These are phyloP conservation scores for Monosporozyma servazzii DNA, from an alignment of 805 yeast genomes.

Conservation along the genomic window DNA sequence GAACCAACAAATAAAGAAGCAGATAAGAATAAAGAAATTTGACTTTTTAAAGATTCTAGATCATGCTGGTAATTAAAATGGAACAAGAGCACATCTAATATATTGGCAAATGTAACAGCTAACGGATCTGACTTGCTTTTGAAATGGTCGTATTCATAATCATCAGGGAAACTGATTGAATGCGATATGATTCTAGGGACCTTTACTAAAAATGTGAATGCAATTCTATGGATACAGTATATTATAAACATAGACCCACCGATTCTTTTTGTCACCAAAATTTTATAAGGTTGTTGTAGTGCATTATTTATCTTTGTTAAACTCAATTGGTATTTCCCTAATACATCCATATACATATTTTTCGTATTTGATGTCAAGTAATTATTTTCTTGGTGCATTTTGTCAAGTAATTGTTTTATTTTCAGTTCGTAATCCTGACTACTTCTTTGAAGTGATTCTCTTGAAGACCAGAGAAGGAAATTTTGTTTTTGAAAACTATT, in stretches of 20 bases:
- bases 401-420: constrained; percentile 14
- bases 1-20: constrained; percentile 53
- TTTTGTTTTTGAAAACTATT: constrained; percentile 10
- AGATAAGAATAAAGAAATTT: constrained; percentile 41
- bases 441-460: constrained; percentile 11
- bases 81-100: constrained; percentile 27
- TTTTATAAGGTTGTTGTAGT: constrained; percentile 10
- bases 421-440: constrained; percentile 14
- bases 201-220: constrained; percentile 24
- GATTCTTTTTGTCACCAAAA: constrained; percentile 11
- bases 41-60: constrained; percentile 31
- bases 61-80: constrained; percentile 29
- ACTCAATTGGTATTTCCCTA: constrained; percentile 23
- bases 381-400: constrained; percentile 11
- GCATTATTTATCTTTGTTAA: constrained; percentile 14
- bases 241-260: constrained; percentile 23
- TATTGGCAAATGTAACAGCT: constrained; percentile 31
- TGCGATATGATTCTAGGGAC: constrained; percentile 20
- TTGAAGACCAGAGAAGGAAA: constrained; percentile 21
- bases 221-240: constrained; percentile 32
- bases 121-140: constrained; percentile 28
- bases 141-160: constrained; percentile 14
- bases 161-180: constrained; percentile 12
- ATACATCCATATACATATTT: constrained; percentile 18
- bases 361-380: constrained; percentile 5